Base-by-base conservation (phyloP, 2,329 filamentous ascomycete species). In the Exserohilum turcica region DNA sequence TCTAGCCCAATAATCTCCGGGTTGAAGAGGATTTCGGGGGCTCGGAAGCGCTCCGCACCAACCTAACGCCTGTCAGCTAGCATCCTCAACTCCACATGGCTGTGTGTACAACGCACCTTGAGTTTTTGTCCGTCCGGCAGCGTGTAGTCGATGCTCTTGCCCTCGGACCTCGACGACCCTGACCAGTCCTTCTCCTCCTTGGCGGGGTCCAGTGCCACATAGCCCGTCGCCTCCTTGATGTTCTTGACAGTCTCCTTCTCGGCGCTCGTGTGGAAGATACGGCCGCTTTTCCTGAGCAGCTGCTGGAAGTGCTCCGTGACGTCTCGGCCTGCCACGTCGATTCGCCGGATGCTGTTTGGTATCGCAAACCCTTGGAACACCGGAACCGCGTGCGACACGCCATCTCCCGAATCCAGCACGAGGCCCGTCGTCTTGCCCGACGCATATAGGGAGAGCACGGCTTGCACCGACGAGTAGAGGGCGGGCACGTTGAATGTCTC, bases 401-500 rank as follows among this genome's bases (percentile, higher is more conserved):
- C 94, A 72, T 99, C 94, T 50, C 94, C 94, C 15, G 92, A 88
- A 76, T 99, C 94, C 40, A 99, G 84, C 10, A 99, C 94, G 57
- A 97, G 92, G 65, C 94, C 94, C 3, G 94, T 97, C 19, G 94
- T 97, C 64, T 94, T 89, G 18, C 94, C 94, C 49, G 91, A 96
- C 49, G 94, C 93, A 77, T 99, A 99, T 56, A 99, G 81, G 40
- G 93, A 97, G 51, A 99, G 85, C 16, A 97, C 92, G 1, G 94
- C 94, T 80, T 99, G 94, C 64, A 99, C 96, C 2, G 92, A 97
- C 50, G 91, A 96, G 79, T 97, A 96, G 39, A 97, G 82, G 3
- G 94, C 94, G 10, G 94, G 94, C 9, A 97, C 93, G 73, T 97
- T 97, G 82, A 97, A 97, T 2, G 93, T 96, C 79, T 99, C 94